A percentile compares a stretch with the other conserved stretches of the same genome.
Conservation (phyloP, 768 basidiomycete genomes). For the Mycena latifolia region DNA sequence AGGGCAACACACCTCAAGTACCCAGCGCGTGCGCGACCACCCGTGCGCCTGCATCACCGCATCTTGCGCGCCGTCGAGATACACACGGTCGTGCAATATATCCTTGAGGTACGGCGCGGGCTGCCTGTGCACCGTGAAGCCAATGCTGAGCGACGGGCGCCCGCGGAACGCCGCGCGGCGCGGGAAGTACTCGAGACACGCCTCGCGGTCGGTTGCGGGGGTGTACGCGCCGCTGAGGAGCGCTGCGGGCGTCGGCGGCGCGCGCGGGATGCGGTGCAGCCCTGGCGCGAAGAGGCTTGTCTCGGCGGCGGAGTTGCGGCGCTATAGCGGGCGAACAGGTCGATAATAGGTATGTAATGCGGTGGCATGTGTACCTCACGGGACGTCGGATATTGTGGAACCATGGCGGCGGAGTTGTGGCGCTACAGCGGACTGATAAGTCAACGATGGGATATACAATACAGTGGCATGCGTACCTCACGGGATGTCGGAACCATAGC, state of each 20-base stretch:
- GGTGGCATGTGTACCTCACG: no score
- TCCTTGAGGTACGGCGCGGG: conserved; percentile 31
- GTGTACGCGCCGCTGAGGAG: conserved; percentile 13
- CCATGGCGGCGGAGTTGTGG: no score
- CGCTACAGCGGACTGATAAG: not conserved
- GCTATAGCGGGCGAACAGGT: conserved; percentile 11
- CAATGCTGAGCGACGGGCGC: conserved; percentile 14
- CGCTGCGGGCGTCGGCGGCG: conserved; percentile 23
- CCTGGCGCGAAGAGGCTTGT: conserved; percentile 7
- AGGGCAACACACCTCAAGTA: conserved; percentile 20
- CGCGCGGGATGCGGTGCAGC: conserved; percentile 7
- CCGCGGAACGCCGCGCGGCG: conserved; percentile 15
- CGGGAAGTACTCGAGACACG: conserved; percentile 26
- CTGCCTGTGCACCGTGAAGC: conserved; percentile 17
- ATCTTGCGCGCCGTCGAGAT: conserved; percentile 18
- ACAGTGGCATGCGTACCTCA: no score
- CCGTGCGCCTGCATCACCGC: conserved; percentile 10
- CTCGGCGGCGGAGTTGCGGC: not conserved
- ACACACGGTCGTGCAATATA: conserved; percentile 10
- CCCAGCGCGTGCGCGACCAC: conserved; percentile 27
- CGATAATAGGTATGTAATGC: no score
- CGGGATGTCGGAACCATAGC: no score
- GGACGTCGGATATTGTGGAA: no score
- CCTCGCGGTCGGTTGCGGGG: not conserved
- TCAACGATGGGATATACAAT: no score